Evolutionary conservation across 306 rosid genomes (phyloP), one percentile per base, ranked within the genome.

Genomic region (Inga oerstediana): DNA sequence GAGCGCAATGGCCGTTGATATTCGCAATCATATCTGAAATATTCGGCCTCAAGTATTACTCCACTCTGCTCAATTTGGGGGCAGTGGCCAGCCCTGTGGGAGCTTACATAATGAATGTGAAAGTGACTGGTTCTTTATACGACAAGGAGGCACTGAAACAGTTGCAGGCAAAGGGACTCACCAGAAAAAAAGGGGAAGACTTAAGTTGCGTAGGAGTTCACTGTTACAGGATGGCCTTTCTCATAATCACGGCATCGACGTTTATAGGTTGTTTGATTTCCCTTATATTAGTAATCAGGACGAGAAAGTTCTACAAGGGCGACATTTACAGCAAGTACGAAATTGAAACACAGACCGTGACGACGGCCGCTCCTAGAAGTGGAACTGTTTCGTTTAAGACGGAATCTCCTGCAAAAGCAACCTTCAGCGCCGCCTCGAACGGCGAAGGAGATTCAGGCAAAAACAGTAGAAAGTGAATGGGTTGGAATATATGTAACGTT

Each of bases 1-100:
- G 97, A 0, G 94, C 94, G 0, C 86, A 88, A 4, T 89, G 92
- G 94, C 93, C 94, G 0, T 86, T 93, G 68, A 66, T 93, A 22
- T 93, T 79, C 54, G 93, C 97, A 3, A 91, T 93, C 66, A 91
- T 91, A 24, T 93, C 97, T 4, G 97, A 93, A 13, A 37, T 93
- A 5, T 93, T 93, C 27, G 97, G 97, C 78, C 90, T 91, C 61
- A 93, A 93, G 45, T 88, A 93, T 71, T 93, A 89, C 82, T 88
- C 97, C 8, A 93, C 94, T 2, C 68, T 93, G 46, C 86, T 75
- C 86, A 84, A 80, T 78, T 69, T 91, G 12, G 93, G 97, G 15
- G 64, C 87, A 0, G 85, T 86, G 15, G 97, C 88, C 9, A 87
- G 90, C 65, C 97, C 94, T 1, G 71, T 91, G 14, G 97, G 97